Base-by-base conservation (phyloP, 345 rosid species). In the Camelina neglecta region DNA sequence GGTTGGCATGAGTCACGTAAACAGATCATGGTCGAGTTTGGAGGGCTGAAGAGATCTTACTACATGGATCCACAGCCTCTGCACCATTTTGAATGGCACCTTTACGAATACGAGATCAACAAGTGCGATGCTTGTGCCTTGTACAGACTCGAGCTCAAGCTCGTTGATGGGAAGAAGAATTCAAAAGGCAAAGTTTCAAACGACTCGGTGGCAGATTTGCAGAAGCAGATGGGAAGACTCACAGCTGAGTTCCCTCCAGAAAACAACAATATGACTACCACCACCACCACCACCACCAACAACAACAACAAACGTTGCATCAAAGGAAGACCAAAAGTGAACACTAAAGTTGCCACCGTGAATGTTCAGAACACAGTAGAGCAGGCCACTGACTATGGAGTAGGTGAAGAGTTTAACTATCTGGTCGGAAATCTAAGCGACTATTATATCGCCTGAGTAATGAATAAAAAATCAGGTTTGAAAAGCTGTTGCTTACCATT, bases 1-100 rank as follows among this genome's bases (percentile, higher is more conserved):
- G 99, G 99, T 26, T 95, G 98, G 98, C 99, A 95, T 50, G 99
- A 96, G 84, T 95, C 99, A 11, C 86, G 98, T 80, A 90, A 95
- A 81, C 98, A 93, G 84, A 86, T 93, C 79, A 92, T 95, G 99
- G 88, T 80, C 74, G 99, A 95, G 76, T 88, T 79, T 74, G 90
- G 89, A 23, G 99, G 97, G 67, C 84, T 92, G 70, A 95, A 95
- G 84, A 88, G 99, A 82, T 96, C 99, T 10, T 93, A 96, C 70
- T 93, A 96, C 83, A 96, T 96, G 99, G 99, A 96, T 75, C 98
- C 99, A 33, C 98, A 96, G 72, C 99, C 99, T 67, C 86, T 88
- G 49, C 85, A 86, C 81, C 85, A 88, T 71, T 87, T 89, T 23
- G 98, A 93, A 74, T 96, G 96, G 99, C 99, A 96, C 73, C 96